Base-by-base conservation (phyloP, 106 monocot species). In the Vanilla planifolia region DNA sequence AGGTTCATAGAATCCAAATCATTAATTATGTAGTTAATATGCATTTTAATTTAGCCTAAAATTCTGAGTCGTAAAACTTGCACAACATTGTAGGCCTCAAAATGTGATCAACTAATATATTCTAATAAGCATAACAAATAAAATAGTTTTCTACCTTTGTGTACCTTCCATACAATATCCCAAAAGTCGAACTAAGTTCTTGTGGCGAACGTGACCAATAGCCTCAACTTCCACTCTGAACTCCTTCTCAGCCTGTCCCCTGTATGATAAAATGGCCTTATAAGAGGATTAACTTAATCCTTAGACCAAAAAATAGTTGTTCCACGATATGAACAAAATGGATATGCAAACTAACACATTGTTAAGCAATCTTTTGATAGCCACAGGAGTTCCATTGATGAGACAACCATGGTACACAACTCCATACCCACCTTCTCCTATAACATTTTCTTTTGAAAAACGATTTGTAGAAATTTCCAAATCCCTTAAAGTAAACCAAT, bases 171-270 rank as follows among this genome's bases (percentile, higher is more conserved):
- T 74, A 59, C 92, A 92, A 57, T 92, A 87, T 14, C 92, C 92
- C 34, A 92, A 51, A 55, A 92, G 83, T 11, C 87, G 65, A 33
- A 92, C 92, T 27, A 92, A 61, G 67, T 87, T 92, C 55, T 92
- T 92, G 59, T 92, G 92, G 5, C 92, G 77, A 30, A 87, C 92
- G 66, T 87, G 83, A 30, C 92, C 92, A 60, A 92, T 92, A 34
- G 87, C 92, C 50, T 87, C 92, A 4, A 92, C 92, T 71, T 92
- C 92, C 53, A 84, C 92, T 69, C 87, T 83, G 52, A 92, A 92
- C 65, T 92, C 92, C 52, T 75, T 92, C 70, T 87, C 92, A 22
- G 92, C 92, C 32, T 92, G 92, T 1, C 92, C 92, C 72, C 92
- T 92, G 41, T 47, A 19, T 36, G 21, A 63, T 61, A 7, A 11